phyloP scores from a whole-genome alignment of 306 rosid species.

The Sicyos edulis region DNA sequence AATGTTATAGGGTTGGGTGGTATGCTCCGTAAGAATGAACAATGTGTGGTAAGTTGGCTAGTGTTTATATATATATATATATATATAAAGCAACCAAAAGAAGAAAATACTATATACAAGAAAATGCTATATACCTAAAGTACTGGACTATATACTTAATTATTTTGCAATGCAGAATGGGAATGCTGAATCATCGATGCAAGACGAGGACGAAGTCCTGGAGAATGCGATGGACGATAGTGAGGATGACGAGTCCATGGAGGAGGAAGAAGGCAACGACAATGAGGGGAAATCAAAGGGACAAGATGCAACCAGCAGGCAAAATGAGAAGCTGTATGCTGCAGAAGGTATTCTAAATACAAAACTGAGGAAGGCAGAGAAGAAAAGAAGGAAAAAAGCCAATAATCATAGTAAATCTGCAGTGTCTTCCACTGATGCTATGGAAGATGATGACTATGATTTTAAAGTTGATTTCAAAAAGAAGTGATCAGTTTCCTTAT shows the following conservation, averaged over 20 bases:
- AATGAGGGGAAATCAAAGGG: constrained; percentile 36
- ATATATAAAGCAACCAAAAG: too few species aligned
- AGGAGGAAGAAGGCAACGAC: constrained; percentile 29
- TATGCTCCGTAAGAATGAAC: too few species aligned
- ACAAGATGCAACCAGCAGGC: constrained; percentile 43
- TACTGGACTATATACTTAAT: neutral
- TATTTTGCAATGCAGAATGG: constrained; percentile 34
- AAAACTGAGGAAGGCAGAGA: constrained; percentile 63
- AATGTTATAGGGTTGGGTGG: too few species aligned
- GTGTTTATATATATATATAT: too few species aligned
- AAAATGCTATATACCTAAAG: neutral
- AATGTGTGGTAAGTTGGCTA: too few species aligned
- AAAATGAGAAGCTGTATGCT: constrained; percentile 71
- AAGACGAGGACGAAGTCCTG: constrained; percentile 28
- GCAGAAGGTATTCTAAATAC: constrained; percentile 78
- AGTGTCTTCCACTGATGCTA: constrained; percentile 33
- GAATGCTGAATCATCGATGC: constrained; percentile 29
- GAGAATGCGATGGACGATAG: constrained; percentile 13
- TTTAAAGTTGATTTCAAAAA: constrained; percentile 66
- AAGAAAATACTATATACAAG: too few species aligned
- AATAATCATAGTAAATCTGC: constrained; percentile 30
- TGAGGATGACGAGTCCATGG: constrained; percentile 43
- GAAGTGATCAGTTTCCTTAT: constrained; percentile 22
- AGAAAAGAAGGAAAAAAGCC: constrained; percentile 64
- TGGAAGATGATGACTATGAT: constrained; percentile 75